These are phyloP conservation scores for Ceratobasidium sp. DNA, from an alignment of 1,284 basidiomycete genomes.

Conservation along the genomic window DNA sequence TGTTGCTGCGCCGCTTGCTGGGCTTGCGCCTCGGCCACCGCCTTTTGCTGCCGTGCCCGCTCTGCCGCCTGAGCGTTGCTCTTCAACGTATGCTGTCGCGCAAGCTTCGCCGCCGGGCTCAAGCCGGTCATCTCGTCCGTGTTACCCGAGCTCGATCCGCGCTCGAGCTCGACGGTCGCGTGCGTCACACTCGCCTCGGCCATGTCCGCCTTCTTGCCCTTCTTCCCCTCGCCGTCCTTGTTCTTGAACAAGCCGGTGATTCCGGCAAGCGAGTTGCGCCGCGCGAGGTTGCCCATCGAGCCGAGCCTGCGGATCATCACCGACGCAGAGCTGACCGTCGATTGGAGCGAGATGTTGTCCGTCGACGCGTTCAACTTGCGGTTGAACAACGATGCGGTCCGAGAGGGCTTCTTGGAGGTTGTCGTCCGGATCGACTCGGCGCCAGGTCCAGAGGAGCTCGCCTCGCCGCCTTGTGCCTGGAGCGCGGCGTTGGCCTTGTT, in stretches of 20 bases:
- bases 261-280: conserved; percentile 88
- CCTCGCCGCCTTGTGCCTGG: conserved; percentile 49
- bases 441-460: conserved; percentile 54
- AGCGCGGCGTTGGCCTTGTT: conserved; percentile 43
- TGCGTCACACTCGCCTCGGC: conserved; percentile 83
- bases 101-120: conserved; percentile 87
- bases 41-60: conserved; percentile 55
- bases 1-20: conserved; percentile 62
- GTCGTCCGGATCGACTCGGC: conserved; percentile 50
- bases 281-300: conserved; percentile 89
- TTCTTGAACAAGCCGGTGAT: conserved; percentile 96
- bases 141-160: conserved; percentile 59
- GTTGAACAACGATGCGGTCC: conserved; percentile 82
- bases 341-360: conserved; percentile 96
- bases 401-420: conserved; percentile 48
- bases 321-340: conserved; percentile 95
- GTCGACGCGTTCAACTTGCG: conserved; percentile 92
- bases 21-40: conserved; percentile 64
- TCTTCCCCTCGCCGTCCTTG: conserved; percentile 65
- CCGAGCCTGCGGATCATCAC: conserved; percentile 99
- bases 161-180: conserved; percentile 87
- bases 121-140: conserved; percentile 75
- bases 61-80: conserved; percentile 79
- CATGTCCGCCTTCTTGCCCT: conserved; percentile 69
- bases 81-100: conserved; percentile 62